Conservation (phyloP, 2,329 filamentous ascomycete species). For the Ascochyta rabiei region DNA sequence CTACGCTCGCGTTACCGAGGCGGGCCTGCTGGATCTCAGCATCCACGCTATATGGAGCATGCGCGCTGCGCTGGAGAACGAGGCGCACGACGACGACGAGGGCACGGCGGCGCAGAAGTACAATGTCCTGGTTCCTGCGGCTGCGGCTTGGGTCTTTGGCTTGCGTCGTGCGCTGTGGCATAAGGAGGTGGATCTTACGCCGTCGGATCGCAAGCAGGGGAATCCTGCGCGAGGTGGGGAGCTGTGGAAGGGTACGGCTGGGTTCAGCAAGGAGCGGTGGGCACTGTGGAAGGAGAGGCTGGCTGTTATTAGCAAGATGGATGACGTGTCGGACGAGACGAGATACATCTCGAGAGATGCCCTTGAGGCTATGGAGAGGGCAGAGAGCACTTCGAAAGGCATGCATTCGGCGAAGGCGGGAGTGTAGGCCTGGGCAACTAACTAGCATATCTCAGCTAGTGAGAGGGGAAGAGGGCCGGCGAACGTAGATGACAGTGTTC, state of each 20-base stretch:
- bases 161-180: constrained; percentile 29
- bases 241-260: constrained; percentile 38
- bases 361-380: constrained; percentile 37
- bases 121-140: constrained; percentile 37
- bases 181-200: constrained; percentile 37
- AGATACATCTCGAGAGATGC: constrained; percentile 32
- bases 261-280: constrained; percentile 43
- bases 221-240: constrained; percentile 38
- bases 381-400: constrained; percentile 25
- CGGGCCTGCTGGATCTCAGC: constrained; percentile 22
- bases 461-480: not conserved
- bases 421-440: not conserved
- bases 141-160: constrained; percentile 37
- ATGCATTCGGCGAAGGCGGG: not conserved
- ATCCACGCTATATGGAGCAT: constrained; percentile 40
- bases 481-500: not conserved
- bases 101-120: constrained; percentile 31
- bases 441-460: not conserved
- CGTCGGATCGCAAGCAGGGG: constrained; percentile 30
- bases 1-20: constrained; percentile 31
- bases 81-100: constrained; percentile 20
- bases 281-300: constrained; percentile 42
- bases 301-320: constrained; percentile 26
- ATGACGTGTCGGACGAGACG: constrained; percentile 31
- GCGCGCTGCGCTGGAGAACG: constrained; percentile 36